Evolutionary conservation across 331 rosid species (phyloP), one percentile per base, ranked within the genome.

Genomic region (Rhamnella rubrinervis): DNA sequence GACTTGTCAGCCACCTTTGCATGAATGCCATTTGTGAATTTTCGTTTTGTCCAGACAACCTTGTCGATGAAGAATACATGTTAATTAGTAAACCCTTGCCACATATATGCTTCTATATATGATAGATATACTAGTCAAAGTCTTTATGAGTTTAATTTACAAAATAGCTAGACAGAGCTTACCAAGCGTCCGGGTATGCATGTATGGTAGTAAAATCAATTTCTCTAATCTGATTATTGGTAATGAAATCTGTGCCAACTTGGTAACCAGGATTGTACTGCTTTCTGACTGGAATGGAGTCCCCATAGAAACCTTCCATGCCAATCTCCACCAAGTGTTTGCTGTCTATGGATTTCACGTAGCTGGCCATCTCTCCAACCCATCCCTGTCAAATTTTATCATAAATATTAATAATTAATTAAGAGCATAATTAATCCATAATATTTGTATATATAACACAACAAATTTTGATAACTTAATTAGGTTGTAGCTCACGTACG

Each of bases 271-370:
- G 91, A 62, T 80, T 88, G 63, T 75, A 75, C 68, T 83, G 87
- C 79, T 68, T 80, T 68, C 80, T 77, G 17, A 79, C 84, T 8
- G 76, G 76, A 7, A 64, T 75, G 5, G 87, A 79, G 41, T 78
- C 81, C 19, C 91, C 87, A 71, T 88, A 80, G 59, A 88, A 85
- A 14, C 91, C 95, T 78, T 85, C 91, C 77, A 88, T 74, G 26
- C 95, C 89, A 66, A 83, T 70, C 67, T 59, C 84, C 53, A 88
- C 60, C 31, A 85, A 75, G 78, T 88, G 91, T 17, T 77, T 73
- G 0, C 58, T 55, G 67, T 88, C 91, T 5, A 81, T 67, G 16
- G 81, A 85, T 71, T 85, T 88, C 61, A 83, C 79, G 62, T 81
- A 69, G 31, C 64, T 38, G 44, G 85, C 88, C 88, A 79, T 83